Percentiles rank a stretch among this genome's conserved stretches.
These are phyloP conservation scores for Persicaria maculosa DNA, from an alignment of 148 eudicot genomes.

Conservation along the genomic window DNA sequence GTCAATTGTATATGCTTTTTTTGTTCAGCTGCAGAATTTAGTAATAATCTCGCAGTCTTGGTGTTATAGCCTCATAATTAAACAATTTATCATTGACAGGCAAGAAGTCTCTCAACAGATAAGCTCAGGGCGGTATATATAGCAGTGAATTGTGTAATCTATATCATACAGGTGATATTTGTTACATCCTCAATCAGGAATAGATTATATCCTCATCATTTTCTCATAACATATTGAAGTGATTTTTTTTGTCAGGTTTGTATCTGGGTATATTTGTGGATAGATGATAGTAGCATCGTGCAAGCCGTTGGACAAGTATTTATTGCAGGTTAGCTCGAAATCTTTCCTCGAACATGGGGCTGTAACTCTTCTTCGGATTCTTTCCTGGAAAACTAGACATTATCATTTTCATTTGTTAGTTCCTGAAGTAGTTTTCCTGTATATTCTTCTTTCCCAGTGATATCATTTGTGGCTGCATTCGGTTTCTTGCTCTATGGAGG, in stretches of 20 bases:
- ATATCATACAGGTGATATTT: slow-evolving; percentile 59
- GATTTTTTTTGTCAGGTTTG: slow-evolving; percentile 37
- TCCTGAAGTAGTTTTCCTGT: slow-evolving; percentile 5
- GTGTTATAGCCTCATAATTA: neutral
- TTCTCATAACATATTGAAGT: neutral
- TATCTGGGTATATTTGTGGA: slow-evolving; percentile 75
- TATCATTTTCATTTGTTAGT: neutral
- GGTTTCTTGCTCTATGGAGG: slow-evolving; percentile 61
- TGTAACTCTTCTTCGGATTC: neutral
- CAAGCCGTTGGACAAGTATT: slow-evolving; percentile 65
- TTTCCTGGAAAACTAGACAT: neutral
- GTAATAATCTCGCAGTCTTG: neutral
- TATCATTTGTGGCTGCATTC: slow-evolving; percentile 47
- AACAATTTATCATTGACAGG: slow-evolving; percentile 34
- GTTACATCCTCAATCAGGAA: neutral
- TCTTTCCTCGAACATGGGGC: neutral
- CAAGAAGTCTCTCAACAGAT: slow-evolving; percentile 74
- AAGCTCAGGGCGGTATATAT: slow-evolving; percentile 60
- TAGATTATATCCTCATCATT: neutral
- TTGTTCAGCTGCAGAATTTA: neutral
- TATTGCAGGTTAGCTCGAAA: slow-evolving; percentile 52
- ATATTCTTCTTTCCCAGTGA: slow-evolving; percentile 29
- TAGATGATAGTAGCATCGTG: slow-evolving; percentile 44
- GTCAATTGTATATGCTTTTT: neutral
- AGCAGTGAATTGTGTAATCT: slow-evolving; percentile 52